These are phyloP conservation scores for Geotrichum carabidarum DNA, from an alignment of 1,139 yeast species.

Conservation along the genomic window DNA sequence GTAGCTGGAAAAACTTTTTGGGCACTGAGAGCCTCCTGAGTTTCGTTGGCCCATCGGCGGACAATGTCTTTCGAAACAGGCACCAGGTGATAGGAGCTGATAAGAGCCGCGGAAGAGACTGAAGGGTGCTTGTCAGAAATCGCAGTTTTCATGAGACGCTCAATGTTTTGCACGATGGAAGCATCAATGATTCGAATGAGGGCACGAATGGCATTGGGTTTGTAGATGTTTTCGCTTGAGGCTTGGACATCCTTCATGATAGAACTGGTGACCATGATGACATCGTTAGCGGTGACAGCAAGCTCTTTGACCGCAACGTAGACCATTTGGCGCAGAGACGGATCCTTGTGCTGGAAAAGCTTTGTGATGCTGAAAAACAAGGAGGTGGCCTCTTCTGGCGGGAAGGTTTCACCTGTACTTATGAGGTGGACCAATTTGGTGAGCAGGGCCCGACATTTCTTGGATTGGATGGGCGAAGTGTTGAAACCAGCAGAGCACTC, in stretches of 20 bases:
- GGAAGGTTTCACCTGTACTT: conserved; percentile 82
- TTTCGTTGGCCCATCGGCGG: conserved; percentile 88
- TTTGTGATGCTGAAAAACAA: conserved; percentile 91
- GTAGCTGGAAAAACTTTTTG: conserved; percentile 46
- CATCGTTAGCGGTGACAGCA: conserved; percentile 78
- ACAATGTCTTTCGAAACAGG: conserved; percentile 90
- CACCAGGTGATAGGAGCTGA: conserved; percentile 81
- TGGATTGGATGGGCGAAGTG: conserved; percentile 84
- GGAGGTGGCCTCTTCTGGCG: conserved; percentile 84
- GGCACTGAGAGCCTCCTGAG: conserved; percentile 84
- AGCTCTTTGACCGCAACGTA: conserved; percentile 91
- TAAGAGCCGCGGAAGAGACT: conserved; percentile 87
- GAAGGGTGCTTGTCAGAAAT: conserved; percentile 87
- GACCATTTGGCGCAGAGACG: conserved; percentile 86
- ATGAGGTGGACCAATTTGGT: conserved; percentile 63
- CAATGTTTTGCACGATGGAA: conserved; percentile 89
- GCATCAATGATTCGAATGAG: conserved; percentile 85
- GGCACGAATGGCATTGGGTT: conserved; percentile 93
- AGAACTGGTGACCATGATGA: conserved; percentile 94
- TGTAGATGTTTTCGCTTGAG: conserved; percentile 74
- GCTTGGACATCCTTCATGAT: conserved; percentile 94
- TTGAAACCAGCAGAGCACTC: conserved; percentile 92
- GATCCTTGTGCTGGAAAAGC: conserved; percentile 88
- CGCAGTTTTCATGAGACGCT: conserved; percentile 85
- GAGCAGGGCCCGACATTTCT: conserved; percentile 73